Conservation (phyloP, 73 alveolate species). For the Tetrahymena borealis region DNA sequence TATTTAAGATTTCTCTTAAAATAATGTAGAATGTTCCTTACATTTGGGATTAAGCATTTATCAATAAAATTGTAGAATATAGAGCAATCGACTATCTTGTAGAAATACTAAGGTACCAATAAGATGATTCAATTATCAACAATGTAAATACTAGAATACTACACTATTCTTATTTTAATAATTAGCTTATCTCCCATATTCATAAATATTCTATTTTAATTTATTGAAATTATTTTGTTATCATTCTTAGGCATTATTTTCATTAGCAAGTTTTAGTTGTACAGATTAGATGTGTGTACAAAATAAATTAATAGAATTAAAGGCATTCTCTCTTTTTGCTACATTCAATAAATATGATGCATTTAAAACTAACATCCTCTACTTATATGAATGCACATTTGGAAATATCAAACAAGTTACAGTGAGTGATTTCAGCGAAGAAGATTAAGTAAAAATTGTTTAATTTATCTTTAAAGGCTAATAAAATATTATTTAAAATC, state of each 20-base stretch:
- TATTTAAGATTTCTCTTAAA: neutral
- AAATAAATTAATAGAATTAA: neutral
- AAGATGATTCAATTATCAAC: neutral
- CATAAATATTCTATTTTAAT: neutral
- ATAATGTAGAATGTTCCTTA: neutral
- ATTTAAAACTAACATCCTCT: neutral
- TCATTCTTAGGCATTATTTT: neutral
- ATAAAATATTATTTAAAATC: neutral
- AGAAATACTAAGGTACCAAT: neutral
- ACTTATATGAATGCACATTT: neutral
- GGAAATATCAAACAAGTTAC: neutral
- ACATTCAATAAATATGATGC: neutral
- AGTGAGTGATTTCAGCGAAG: neutral
- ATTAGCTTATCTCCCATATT: neutral
- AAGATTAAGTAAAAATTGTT: neutral
- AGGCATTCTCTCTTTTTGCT: neutral
- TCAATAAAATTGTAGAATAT: neutral
- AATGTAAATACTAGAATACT: neutral
- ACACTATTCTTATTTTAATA: neutral
- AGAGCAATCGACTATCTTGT: neutral
- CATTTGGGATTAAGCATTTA: neutral
- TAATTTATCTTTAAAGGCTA: neutral
- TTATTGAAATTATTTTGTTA: neutral
- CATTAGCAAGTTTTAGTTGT: neutral
- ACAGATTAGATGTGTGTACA: neutral